Evolutionary conservation across 345 rosid species (phyloP), one percentile per base, ranked within the genome.

Genomic region (Trapa incisa): DNA sequence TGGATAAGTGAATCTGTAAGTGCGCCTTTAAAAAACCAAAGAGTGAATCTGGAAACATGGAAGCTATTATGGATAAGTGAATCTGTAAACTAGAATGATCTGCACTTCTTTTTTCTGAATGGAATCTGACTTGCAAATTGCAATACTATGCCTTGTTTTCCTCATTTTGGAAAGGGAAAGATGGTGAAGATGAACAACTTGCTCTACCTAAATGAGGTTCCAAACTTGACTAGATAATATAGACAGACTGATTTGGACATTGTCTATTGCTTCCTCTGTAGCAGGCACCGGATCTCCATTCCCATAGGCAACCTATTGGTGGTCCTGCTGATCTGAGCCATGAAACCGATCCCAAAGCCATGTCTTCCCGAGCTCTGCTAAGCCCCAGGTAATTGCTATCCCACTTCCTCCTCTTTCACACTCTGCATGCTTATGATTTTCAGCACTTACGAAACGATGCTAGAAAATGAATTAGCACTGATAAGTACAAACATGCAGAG

Each of bases 251-350:
- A 65, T 45, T 65, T 65, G 41, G 13, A 6, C 50, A 65, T 41
- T 65, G 35, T 64, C 17, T 39, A 3, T 10, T 64, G 32, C 53
- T 64, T 64, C n/a, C 61, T 60, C 75, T 75, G 75, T 92, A 94
- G 99, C 95, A 92, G 29, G 69, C 72, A 32, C 70, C 83, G 68
- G 97, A 94, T 61, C 75, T 82, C 66, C 86, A 79, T 39, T 67
- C 88, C 61, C 76, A 78, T 65, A 78, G 91, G 77, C 58, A 71
- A 61, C 80, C 74, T 72, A 22, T 73, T 15, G 73, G 13, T 8
- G 37, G 37, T 65, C 67, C 53, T 43, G 15, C 71, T 42, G 87
- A 86, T 64, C 82, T 79, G 69, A 87, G 83, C 58, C 82, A 76
- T 77, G 68, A 75, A 47, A 64, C 65, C 62, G 82, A 78, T 74